Percentiles rank a stretch among this genome's conserved stretches.
Conservation (phyloP, 2,329 filamentous ascomycete species). For the Diaporthe ampelina region DNA sequence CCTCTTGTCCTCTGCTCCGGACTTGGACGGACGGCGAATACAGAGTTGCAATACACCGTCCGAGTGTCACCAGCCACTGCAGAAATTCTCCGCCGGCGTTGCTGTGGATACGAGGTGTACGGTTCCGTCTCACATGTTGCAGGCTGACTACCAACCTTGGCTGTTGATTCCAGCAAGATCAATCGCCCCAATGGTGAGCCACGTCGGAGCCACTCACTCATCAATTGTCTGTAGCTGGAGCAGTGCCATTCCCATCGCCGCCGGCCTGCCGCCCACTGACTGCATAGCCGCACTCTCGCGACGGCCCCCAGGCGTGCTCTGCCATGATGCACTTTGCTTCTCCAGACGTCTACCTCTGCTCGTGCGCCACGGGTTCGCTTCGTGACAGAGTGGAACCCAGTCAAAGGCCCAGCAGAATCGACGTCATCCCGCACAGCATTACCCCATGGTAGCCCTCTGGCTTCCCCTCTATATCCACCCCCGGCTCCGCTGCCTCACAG, state of each 20-base stretch:
- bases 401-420: background rate
- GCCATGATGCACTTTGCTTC: conserved; percentile 3
- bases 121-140: conserved; percentile 9
- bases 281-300: background rate
- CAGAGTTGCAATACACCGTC: background rate
- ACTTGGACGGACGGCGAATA: background rate
- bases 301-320: background rate
- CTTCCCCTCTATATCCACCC: background rate
- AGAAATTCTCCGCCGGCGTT: conserved; percentile 5
- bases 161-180: background rate
- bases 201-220: background rate
- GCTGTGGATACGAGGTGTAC: conserved; percentile 1
- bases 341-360: background rate
- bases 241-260: background rate
- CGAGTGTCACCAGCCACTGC: conserved; percentile 23
- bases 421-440: conserved; percentile 26
- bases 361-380: background rate
- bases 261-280: background rate
- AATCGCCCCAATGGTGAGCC: background rate
- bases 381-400: conserved; percentile 24
- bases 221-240: background rate
- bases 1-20: background rate
- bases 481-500: conserved; percentile 5
- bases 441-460: background rate
- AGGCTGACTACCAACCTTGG: background rate